Evolutionary conservation across 2,329 filamentous ascomycete genomes (phyloP).

Genomic region (Fusarium sarcochroum): DNA sequence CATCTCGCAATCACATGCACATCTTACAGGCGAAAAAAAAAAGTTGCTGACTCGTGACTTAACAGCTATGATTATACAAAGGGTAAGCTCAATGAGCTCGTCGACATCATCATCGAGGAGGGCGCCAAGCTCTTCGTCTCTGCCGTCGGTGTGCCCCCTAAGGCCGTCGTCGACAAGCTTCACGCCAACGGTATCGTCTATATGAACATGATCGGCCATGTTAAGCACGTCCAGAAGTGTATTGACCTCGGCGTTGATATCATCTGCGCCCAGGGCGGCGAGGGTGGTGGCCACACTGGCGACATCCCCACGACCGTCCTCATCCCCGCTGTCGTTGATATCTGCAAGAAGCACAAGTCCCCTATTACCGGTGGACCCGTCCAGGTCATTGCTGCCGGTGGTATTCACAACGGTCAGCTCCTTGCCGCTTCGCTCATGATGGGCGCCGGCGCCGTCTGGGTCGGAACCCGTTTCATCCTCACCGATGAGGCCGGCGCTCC

Average conservation of each 20-base stretch:
- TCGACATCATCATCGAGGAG: constrained; percentile 93
- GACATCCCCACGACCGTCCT: constrained; percentile 93
- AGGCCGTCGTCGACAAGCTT: constrained; percentile 88
- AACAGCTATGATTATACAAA: constrained; percentile 98
- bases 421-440: constrained; percentile 93
- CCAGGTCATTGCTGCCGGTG: constrained; percentile 92
- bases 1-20: constrained; percentile 43
- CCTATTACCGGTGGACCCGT: constrained; percentile 90
- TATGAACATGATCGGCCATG: constrained; percentile 99
- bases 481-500: constrained; percentile 95
- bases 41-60: constrained; percentile 24
- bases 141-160: constrained; percentile 93
- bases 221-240: constrained; percentile 98
- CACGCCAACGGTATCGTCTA: constrained; percentile 91
- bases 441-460: constrained; percentile 93
- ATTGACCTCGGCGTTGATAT: constrained; percentile 93
- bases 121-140: constrained; percentile 96
- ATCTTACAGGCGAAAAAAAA: constrained; percentile 1
- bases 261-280: constrained; percentile 98
- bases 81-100: constrained; percentile 92
- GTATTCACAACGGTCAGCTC: constrained; percentile 92
- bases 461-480: constrained; percentile 96
- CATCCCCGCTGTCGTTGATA: constrained; percentile 90
- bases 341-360: constrained; percentile 84
- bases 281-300: constrained; percentile 96